Base-by-base conservation (phyloP, 345 rosid species). In the Erysimum cheiranthoides region DNA sequence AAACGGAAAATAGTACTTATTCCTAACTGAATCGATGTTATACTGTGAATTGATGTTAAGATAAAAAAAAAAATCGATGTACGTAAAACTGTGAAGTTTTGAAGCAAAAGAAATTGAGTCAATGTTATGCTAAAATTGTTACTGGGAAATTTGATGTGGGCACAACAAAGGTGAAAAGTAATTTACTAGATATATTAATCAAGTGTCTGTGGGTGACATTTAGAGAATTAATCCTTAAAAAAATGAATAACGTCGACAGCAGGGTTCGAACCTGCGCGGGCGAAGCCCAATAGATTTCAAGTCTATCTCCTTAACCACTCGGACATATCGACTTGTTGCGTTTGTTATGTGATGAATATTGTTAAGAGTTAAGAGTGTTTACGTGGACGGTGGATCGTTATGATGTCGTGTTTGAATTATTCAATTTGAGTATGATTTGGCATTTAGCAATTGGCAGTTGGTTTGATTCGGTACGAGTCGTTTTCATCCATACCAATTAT, bases 231-330 rank as follows among this genome's bases (percentile, higher is more conserved):
- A n/a, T n/a, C n/a, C n/a, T n/a, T n/a, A n/a, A 21, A 21, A 21
- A 21, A 21, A 21, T 21, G 25, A 21, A 45, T 1, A 45, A 21
- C 93, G 89, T 86, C 87, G 92, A 89, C 90, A 87, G 87, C 87
- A 85, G 90, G 91, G 85, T 87, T 89, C 90, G 90, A 91, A 88
- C 87, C 87, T 86, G 90, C 90, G 91, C 86, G 86, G 88, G 89
- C 93, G 71, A 12, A 83, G 84, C 90, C 90, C 89, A 86, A 88
- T 85, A 88, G 89, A 91, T 91, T 89, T 92, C 93, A 88, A 88
- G 93, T 90, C 93, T 87, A 87, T 86, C 96, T 92, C 93, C 97
- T 92, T 94, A 85, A 91, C 92, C 94, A 90, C 95, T 92, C 95
- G 92, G 95, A 92, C 96, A 91, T 94, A 92, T 89, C 91, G 93